A percentile compares a stretch with the other conserved stretches of the same genome.
These are phyloP conservation scores for Coccomyxa sp. DNA, from an alignment of 139 green algal genomes.

Conservation along the genomic window DNA sequence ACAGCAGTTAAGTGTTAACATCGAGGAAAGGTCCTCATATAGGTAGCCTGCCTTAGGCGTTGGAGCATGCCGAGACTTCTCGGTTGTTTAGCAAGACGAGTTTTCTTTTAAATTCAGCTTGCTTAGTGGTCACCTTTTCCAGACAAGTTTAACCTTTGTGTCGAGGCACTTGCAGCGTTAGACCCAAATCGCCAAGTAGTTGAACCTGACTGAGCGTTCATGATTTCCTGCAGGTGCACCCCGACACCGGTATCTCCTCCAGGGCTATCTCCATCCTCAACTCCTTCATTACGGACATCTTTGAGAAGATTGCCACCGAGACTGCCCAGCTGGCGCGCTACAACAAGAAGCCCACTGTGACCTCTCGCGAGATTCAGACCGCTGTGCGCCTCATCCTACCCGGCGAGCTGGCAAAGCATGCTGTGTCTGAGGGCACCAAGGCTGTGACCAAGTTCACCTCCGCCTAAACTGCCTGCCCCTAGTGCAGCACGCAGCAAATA, in stretches of 20 bases:
- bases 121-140: no score
- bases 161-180: no score
- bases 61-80: no score
- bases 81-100: no score
- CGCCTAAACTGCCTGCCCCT: slow-evolving; percentile 30
- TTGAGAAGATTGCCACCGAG: slow-evolving; percentile 85
- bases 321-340: slow-evolving; percentile 36
- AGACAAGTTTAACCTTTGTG: no score
- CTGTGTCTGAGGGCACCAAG: slow-evolving; percentile 82
- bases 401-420: slow-evolving; percentile 86
- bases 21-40: background rate
- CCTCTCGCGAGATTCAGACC: slow-evolving; percentile 82
- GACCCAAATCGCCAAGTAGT: no score
- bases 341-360: slow-evolving; percentile 87
- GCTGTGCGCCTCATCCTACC: slow-evolving; percentile 72
- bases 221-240: slow-evolving; percentile 65
- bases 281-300: slow-evolving; percentile 84
- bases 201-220: no score
- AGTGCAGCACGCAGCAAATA: slow-evolving; percentile 1
- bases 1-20: background rate
- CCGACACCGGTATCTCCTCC: slow-evolving; percentile 93
- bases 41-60: background rate
- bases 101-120: background rate
- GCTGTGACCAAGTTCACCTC: slow-evolving; percentile 89
- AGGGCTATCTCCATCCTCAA: slow-evolving; percentile 99